Conservation (phyloP, 768 basidiomycete genomes). For the Pleurotus djamor region DNA sequence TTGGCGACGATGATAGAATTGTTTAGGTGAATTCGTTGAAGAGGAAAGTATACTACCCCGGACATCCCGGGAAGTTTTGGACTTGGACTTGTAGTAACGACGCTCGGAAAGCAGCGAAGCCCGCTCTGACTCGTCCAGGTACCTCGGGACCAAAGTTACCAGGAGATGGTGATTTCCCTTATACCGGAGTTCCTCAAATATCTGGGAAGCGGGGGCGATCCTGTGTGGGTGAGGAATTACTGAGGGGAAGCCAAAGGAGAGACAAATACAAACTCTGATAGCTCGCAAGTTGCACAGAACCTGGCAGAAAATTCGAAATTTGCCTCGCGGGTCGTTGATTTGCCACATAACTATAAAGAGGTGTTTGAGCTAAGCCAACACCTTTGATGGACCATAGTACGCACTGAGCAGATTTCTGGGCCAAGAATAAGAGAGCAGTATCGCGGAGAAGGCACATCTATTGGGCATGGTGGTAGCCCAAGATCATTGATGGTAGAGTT, state of each 20-base stretch:
- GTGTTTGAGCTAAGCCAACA: not conserved
- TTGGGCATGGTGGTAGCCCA: not conserved
- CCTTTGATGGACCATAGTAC: not conserved
- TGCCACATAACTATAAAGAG: not conserved
- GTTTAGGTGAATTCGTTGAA: not conserved
- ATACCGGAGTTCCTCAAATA: not conserved
- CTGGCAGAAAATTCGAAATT: not conserved
- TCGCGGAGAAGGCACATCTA: not conserved
- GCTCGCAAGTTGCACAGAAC: not conserved
- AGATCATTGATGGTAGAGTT: not conserved
- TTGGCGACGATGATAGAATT: not conserved
- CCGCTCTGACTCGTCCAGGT: not conserved
- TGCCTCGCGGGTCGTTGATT: not conserved
- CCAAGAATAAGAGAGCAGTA: not conserved
- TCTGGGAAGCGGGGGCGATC: not conserved
- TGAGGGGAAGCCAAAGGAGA: not conserved
- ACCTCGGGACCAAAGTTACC: not conserved
- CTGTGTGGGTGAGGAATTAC: not conserved
- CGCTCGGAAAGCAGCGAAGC: not conserved
- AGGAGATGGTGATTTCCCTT: not conserved
- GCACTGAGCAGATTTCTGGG: not conserved
- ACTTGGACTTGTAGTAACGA: not conserved
- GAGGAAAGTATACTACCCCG: not conserved
- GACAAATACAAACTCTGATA: not conserved
- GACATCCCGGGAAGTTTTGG: not conserved